Percentiles rank a stretch among this genome's conserved stretches.
These are phyloP conservation scores for Agrocybe pediades DNA, from an alignment of 768 basidiomycete genomes.

Conservation along the genomic window DNA sequence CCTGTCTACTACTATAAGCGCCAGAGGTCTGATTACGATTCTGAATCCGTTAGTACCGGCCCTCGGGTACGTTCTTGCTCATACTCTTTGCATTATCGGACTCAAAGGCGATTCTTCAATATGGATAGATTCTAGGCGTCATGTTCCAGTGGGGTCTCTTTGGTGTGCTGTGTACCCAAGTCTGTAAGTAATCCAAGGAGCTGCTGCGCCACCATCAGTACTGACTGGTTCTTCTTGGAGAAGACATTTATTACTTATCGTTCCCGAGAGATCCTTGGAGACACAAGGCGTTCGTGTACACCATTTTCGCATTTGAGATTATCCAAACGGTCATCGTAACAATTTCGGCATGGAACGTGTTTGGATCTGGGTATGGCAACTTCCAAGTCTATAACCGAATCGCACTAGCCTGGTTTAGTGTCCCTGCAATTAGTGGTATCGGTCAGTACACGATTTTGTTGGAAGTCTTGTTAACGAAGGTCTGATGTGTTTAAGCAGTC, in stretches of 20 bases:
- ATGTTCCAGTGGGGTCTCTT: conserved; percentile 13
- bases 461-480: neutral
- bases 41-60: no score
- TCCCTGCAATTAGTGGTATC: conserved; percentile 8
- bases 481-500: neutral
- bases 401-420: conserved; percentile 7
- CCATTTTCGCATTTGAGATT: conserved; percentile 7
- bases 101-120: no score
- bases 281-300: conserved; percentile 9
- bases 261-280: conserved; percentile 10
- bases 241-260: conserved; percentile 10
- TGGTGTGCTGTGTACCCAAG: conserved; percentile 10
- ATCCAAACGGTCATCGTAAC: conserved; percentile 11
- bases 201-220: neutral
- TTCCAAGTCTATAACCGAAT: conserved; percentile 6
- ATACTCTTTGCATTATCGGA: no score
- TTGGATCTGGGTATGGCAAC: conserved; percentile 9
- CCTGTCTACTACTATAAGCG: no score
- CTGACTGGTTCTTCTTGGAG: neutral
- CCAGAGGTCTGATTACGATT: no score
- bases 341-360: conserved; percentile 5
- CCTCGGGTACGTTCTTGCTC: no score
- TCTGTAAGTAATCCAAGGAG: neutral
- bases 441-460: neutral
- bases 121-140: conserved; percentile 10